Base-by-base conservation (phyloP, 257 asterid genomes). In the Rhazya stricta region DNA sequence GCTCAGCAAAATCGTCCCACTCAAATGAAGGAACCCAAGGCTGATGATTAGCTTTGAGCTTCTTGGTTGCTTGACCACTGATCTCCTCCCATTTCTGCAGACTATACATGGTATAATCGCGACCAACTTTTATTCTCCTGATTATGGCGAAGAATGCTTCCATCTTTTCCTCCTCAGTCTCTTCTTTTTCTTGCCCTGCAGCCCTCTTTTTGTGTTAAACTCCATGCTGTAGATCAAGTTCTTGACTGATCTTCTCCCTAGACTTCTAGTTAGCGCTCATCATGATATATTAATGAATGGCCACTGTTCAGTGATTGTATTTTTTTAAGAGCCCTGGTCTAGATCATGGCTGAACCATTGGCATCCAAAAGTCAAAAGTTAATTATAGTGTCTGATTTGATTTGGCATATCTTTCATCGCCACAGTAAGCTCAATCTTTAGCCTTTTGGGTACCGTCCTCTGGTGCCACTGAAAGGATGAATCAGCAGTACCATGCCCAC, bases 221-320 rank as follows among this genome's bases (percentile, higher is more conserved):
- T 42, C 72, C 72, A 68, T 68, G 36, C 54, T 42, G 36, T 39
- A n/a, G 56, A n/a, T 41, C 72, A 23, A 67, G 50, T 39, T 61
- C 3, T 12, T 67, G 50, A 34, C 8, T 66, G 71, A 25, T 41
- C 10, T 23, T 3, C 18, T 39, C 39, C 57, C 18, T 34, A 37
- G 6, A 18, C 27, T 34, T 19, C 27, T 69, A 13, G 23, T 25
- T 45, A 29, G 25, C 27, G 39, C 10, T 65, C 13, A 65, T 65
- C 4, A 34, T 16, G 69, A 63, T 6, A 6, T 6, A 45, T 50
- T 43, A 13, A 27, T 2, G n/a, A 13, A 25, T 43, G n/a, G 25
- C 25, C n/a, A n/a, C n/a, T n/a, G n/a, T 15, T 19, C 21, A 13
- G 37, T 27, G 56, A 11, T 42, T 68, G 39, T 37, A 25, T 29